Evolutionary conservation across 164 flowering plant species (phyloP), one percentile per base, ranked within the genome.

Genomic region (Liquidambar formosana): DNA sequence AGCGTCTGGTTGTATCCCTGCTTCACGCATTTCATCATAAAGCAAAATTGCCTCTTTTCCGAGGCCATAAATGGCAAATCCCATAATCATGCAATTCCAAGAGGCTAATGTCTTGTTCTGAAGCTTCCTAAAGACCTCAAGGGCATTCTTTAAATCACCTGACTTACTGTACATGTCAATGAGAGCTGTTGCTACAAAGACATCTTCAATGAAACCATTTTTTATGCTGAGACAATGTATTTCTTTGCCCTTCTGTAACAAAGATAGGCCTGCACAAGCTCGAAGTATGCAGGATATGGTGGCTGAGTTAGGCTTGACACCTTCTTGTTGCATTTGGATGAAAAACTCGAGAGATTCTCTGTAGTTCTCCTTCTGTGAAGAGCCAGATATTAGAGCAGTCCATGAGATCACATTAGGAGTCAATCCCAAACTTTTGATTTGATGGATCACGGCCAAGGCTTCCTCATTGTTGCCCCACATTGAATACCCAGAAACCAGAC

Each of bases 21-120:
- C 44, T 57, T 68, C 76, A 69, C 69, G n/a, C 90, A 87, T 84
- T 66, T 77, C 75, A 47, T 73, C 27, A 52, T 86, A 89, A 51
- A 82, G 77, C 0, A 59, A 73, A 63, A 83, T 79, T 9, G 79
- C 89, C 67, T 87, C 79, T 60, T 74, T 75, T 0, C 88, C 90
- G 9, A 54, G 75, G 68, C 89, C 80, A 44, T 83, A 73, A 44
- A 75, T 72, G 25, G 89, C 78, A 73, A 76, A 85, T 4, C 84
- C 91, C 84, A 79, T 81, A 18, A 88, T 85, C 90, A 88, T 85
- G 74, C 87, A 79, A 67, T 86, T 89, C 92, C 88, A 89, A 56
- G 82, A 77, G 38, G 82, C 86, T 62, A 88, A 26, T 18, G 78
- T 84, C 71, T 82, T 88, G 71, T 78, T 73, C 19, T 64, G 26